These are phyloP conservation scores for Calcarisporium arbuscula DNA, from an alignment of 2,329 filamentous ascomycete species.

Conservation along the genomic window DNA sequence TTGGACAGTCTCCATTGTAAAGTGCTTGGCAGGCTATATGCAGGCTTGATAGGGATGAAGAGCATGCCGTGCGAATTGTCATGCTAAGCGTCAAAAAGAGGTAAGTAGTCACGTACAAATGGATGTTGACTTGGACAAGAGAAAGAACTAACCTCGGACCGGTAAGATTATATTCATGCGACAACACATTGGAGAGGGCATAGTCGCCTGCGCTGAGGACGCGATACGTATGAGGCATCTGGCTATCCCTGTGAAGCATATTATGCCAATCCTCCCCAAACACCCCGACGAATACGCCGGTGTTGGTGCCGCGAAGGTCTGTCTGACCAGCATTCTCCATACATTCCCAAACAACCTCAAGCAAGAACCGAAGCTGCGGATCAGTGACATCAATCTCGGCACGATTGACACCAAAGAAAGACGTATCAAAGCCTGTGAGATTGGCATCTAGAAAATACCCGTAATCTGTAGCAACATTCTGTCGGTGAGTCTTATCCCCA, in stretches of 20 bases:
- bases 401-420: slow-evolving; percentile 4
- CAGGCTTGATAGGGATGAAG: slow-evolving; percentile 27
- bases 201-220: slow-evolving; percentile 14
- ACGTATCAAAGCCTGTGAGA: slow-evolving; percentile 5
- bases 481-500: slow-evolving; percentile 6
- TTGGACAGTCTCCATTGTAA: slow-evolving; percentile 16
- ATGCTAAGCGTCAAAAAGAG: no score
- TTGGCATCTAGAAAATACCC: slow-evolving; percentile 18
- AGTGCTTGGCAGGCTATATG: slow-evolving; percentile 28
- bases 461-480: slow-evolving; percentile 10
- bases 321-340: slow-evolving; percentile 9
- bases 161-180: slow-evolving; percentile 22
- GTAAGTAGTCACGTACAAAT: no score
- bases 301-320: slow-evolving; percentile 5
- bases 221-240: slow-evolving; percentile 4
- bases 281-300: slow-evolving; percentile 8
- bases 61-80: slow-evolving; percentile 31
- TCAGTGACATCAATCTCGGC: slow-evolving; percentile 13
- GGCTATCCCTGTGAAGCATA: slow-evolving; percentile 1
- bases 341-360: slow-evolving; percentile 24
- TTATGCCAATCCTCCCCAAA: slow-evolving; percentile 7
- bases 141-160: slow-evolving; percentile 18
- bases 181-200: slow-evolving; percentile 22
- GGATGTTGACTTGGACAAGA: no score
- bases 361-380: slow-evolving; percentile 22